Evolutionary conservation across 345 rosid genomes (phyloP), one percentile per base, ranked within the genome.

Genomic region (Gossypium bickii): DNA sequence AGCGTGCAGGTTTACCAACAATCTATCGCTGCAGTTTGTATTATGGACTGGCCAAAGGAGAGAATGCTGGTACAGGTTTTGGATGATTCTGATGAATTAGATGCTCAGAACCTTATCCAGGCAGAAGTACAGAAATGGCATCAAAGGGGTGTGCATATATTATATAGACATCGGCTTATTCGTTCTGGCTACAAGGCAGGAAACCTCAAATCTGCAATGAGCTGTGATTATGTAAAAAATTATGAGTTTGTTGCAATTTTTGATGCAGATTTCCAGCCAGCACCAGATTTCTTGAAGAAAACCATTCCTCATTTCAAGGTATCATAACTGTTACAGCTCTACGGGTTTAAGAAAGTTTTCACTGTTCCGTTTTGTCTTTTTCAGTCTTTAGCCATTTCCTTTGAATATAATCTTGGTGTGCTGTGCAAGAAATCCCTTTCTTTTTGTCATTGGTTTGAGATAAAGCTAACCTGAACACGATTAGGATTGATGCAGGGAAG

Each of bases 71-170:
- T 93, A 6, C 97, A 93, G 81, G 82, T 93, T 75, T 83, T 93
- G 77, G 97, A 93, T 82, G 97, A 93, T 80, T 93, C 97, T 16
- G 91, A 89, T 80, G 97, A 90, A 11, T 74, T 82, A 74, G 94
- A 90, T 52, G 89, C 84, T 76, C 97, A 93, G 83, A 79, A 78
- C 48, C 93, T 90, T 74, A 88, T 93, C 70, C 89, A 93, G 79
- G 87, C 94, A 15, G 97, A 93, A 83, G 97, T 93, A 41, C 92
- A 85, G 79, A 93, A 90, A 80, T 93, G 97, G 97, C 97, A 93
- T 65, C 96, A 90, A 67, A 86, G 93, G 79, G 97, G 97, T 76
- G 87, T 90, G 20, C 86, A 75, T 58, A 88, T 93, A 45, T 15
- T 90, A 73, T 93, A 93, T 74, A 86, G 97, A 51, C 97, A 93